These are phyloP conservation scores for Coleophoma eucalyptorum DNA, from an alignment of 2,329 filamentous ascomycete species.

Conservation along the genomic window DNA sequence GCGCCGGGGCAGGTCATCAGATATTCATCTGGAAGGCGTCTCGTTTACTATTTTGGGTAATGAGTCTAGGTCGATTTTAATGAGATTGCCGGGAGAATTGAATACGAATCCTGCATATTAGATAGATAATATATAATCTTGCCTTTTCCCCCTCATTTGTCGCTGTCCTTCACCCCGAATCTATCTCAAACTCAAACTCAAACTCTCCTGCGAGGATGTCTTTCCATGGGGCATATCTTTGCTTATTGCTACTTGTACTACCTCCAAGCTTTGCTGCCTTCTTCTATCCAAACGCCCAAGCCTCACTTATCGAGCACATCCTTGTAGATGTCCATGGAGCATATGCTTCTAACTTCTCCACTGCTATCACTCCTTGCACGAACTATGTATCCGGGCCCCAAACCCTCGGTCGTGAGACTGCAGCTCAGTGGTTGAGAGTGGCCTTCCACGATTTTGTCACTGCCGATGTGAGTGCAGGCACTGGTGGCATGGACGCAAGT, in stretches of 20 bases:
- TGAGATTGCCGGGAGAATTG: no score
- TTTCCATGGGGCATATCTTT: no score
- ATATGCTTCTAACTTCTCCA: conserved; percentile 37
- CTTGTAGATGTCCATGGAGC: conserved; percentile 17
- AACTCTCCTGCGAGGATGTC: no score
- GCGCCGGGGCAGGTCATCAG: no score
- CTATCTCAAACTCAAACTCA: no score
- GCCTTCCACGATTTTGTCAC: conserved; percentile 60
- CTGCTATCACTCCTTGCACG: conserved; percentile 52
- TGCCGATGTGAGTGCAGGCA: conserved; percentile 39
- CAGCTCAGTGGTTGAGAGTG: conserved; percentile 56
- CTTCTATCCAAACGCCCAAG: conserved; percentile 14
- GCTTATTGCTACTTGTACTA: not conserved
- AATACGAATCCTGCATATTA: no score
- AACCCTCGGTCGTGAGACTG: conserved; percentile 49
- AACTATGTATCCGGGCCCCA: conserved; percentile 46
- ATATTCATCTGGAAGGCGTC: no score
- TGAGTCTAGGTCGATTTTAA: no score
- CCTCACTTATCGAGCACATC: conserved; percentile 16
- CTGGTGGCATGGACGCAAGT: conserved; percentile 54
- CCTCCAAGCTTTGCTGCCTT: conserved; percentile 3
- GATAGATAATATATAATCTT: no score
- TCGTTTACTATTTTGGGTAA: no score
- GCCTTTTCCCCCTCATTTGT: no score
- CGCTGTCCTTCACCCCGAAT: no score